These are phyloP conservation scores for Anacardium occidentale DNA, from an alignment of 345 rosid species.

Conservation along the genomic window DNA sequence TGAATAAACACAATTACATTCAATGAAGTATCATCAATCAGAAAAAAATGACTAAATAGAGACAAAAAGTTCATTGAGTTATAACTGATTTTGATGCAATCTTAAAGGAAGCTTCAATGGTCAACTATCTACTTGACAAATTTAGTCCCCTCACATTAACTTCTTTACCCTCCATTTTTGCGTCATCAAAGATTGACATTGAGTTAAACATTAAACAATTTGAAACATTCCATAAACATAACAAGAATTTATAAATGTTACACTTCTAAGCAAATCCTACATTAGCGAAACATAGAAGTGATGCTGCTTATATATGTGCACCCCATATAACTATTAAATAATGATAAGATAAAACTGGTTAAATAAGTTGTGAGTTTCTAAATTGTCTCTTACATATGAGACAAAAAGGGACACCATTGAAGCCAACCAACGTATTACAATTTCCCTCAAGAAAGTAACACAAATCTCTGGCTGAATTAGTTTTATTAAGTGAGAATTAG, in stretches of 20 bases:
- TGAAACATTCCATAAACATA: conserved; percentile 30
- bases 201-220: conserved; percentile 6
- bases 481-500: background rate
- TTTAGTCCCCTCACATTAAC: conserved; percentile 79
- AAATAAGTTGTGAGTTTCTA: too few relatives aligned
- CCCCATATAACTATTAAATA: too few relatives aligned
- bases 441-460: background rate
- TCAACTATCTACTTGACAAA: conserved; percentile 66
- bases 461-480: too few relatives aligned
- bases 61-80: conserved; percentile 4
- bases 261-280: too few relatives aligned
- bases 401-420: too few relatives aligned
- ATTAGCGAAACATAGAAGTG: too few relatives aligned
- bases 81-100: conserved; percentile 65
- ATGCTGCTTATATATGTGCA: too few relatives aligned
- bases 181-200: conserved; percentile 34
- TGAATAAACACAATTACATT: conserved; percentile 12
- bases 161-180: conserved; percentile 80
- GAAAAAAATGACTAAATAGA: background rate
- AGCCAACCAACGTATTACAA: too few relatives aligned
- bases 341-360: too few relatives aligned
- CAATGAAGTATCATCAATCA: background rate
- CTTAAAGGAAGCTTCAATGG: conserved; percentile 71
- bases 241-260: too few relatives aligned
- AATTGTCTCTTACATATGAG: too few relatives aligned